A percentile compares a stretch with the other conserved stretches of the same genome.
Conservation (phyloP, 345 rosid genomes). For the Eutrema japonicum region DNA sequence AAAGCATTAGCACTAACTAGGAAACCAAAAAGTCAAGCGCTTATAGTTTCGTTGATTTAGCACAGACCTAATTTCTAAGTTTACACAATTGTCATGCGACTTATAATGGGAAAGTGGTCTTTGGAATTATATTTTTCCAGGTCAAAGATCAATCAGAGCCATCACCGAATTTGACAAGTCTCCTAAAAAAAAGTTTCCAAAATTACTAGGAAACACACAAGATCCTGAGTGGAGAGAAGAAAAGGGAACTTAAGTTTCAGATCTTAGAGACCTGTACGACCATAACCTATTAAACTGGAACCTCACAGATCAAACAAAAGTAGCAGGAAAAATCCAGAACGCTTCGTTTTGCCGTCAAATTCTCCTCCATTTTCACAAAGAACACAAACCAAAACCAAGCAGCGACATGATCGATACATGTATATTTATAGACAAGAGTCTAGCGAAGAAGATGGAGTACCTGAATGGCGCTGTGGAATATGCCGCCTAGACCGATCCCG, state of each 20-base stretch:
- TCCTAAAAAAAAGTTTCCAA: not conserved
- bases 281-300: not conserved
- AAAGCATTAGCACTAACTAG: constrained; percentile 10
- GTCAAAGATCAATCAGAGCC: constrained; percentile 23
- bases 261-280: constrained; percentile 13
- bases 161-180: constrained; percentile 4
- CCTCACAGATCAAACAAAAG: constrained; percentile 4
- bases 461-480: constrained; percentile 94
- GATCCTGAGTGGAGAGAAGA: constrained; percentile 13
- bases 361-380: not conserved
- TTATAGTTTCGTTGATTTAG: not conserved
- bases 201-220: constrained; percentile 8
- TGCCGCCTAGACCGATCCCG: constrained; percentile 89
- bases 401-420: not conserved
- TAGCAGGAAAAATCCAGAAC: not conserved
- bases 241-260: not conserved
- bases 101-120: constrained; percentile 18
- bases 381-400: not conserved
- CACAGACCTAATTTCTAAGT: not conserved
- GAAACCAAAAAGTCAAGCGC: constrained; percentile 16
- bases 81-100: not conserved
- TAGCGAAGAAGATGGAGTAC: constrained; percentile 43
- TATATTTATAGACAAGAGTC: not conserved
- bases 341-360: not conserved
- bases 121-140: not conserved